Evolutionary conservation across 306 rosid species (phyloP), one percentile per base, ranked within the genome.

Genomic region (Abrus precatorius): DNA sequence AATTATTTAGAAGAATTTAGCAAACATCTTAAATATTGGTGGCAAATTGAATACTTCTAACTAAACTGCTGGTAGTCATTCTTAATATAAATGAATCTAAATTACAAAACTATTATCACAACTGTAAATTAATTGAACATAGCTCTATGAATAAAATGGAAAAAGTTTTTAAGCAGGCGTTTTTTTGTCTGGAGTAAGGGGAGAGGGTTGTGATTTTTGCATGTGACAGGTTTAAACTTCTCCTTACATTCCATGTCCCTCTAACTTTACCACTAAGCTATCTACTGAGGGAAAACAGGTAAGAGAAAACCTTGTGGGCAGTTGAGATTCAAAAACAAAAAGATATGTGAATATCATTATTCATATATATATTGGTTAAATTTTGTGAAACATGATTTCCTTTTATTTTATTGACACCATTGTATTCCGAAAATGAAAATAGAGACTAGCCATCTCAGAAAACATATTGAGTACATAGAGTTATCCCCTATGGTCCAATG

Each of bases 281-380:
- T 20, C 20, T 20, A 20, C 20, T 20, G 0, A 20, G 20, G 40
- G 40, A 34, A 7, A 38, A 5, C 1, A 66, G 20, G 20, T 20
- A 20, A 20, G 20, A 20, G 20, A 60, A 10, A 33, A 38, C 33
- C 38, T 44, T 33, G 49, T 5, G 45, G 9, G 75, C 47, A 41
- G 49, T 47, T n/a, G 65, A 48, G 47, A 41, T 29, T 40, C 69
- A 54, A 78, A 53, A 20, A 20, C 69, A 54, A 78, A 72, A 65
- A 3, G 29, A 52, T 2, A 8, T 53, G 27, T 6, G 34, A 41
- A 7, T 55, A 74, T 55, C 66, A 77, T 66, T 40, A 53, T 50
- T 40, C 55, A 5, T 53, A 40, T 53, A 56, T 74, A 33, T 36
- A 36, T 36, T 36, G 4, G 40, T 36, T 2, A 36, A 36, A 36